Percentiles rank a stretch among this genome's conserved stretches.
These are phyloP conservation scores for Udeniomyces megalosporus DNA, from an alignment of 768 basidiomycete species.

Conservation along the genomic window DNA sequence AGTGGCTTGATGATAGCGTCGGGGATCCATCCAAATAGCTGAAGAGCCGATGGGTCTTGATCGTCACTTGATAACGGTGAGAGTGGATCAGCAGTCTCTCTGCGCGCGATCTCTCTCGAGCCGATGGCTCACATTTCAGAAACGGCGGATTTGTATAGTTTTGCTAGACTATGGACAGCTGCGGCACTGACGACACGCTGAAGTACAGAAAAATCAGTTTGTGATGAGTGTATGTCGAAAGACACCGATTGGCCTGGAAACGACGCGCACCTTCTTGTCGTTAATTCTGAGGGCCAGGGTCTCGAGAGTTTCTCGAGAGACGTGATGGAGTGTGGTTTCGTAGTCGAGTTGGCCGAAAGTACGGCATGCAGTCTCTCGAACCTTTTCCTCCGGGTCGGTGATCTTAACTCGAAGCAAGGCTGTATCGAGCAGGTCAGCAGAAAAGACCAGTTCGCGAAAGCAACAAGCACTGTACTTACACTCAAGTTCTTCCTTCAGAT, in stretches of 20 bases:
- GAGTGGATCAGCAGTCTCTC: background rate
- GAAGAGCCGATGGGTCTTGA: slow-evolving; percentile 50
- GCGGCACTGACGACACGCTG: slow-evolving; percentile 36
- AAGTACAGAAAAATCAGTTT: background rate
- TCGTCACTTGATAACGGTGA: slow-evolving; percentile 45
- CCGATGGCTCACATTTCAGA: slow-evolving; percentile 66
- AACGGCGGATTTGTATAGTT: slow-evolving; percentile 63
- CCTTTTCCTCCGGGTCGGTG: slow-evolving; percentile 75
- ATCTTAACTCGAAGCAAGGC: slow-evolving; percentile 46
- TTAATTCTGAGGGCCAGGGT: slow-evolving; percentile 52
- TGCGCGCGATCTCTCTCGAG: no score
- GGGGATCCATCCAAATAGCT: slow-evolving; percentile 89
- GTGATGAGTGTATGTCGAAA: no score
- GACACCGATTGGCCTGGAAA: no score
- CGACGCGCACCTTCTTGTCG: slow-evolving; percentile 66
- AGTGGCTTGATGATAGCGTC: slow-evolving; percentile 43
- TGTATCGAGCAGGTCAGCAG: slow-evolving; percentile 4
- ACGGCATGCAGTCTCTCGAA: slow-evolving; percentile 69
- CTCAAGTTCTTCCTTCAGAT: slow-evolving; percentile 43
- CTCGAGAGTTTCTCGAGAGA: slow-evolving; percentile 46
- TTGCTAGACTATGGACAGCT: slow-evolving; percentile 59
- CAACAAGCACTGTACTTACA: slow-evolving; percentile 40
- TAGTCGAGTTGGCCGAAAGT: slow-evolving; percentile 73
- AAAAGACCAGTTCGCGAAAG: no score
- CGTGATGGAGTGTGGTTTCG: slow-evolving; percentile 72